Evolutionary conservation across 768 basidiomycete species (phyloP), one percentile per base, ranked within the genome.

Genomic region (Lentinus brumalis): DNA sequence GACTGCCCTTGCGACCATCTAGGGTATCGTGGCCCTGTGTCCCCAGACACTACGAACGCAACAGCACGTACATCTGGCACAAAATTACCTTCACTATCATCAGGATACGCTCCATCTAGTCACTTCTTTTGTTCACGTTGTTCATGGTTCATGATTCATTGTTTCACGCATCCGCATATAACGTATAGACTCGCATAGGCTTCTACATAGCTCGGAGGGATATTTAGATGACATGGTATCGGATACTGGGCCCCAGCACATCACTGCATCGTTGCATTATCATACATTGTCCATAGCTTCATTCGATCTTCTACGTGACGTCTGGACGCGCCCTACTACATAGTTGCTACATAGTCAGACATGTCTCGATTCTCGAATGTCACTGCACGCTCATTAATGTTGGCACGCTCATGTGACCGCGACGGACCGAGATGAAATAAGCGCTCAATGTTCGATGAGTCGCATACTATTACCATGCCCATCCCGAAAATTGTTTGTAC

Each of bases 1-100:
- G 61, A 69, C 56, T 15, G 74, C 71, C 12, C 70, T 67, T 15
- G 62, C 57, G 26, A 63, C 62, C 10, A 59, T 63, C 41, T 63
- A 52, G 18, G 14, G 15, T 4, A 3, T 3, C n/a, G 10, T 2
- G 38, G 40, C 10, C 5, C 38, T 16, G 7, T 15, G 32, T 35
- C 47, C 21, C 31, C 32, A 21, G 16, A 11, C 16, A 52, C 31
- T 16, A 12, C 14, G n/a, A 18, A 16, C 44, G n/a, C 21, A 15
- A 16, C 44, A n/a, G 16, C 44, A 45, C 21, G 14, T 16, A 45
- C 44, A 45, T 45, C 14, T 21, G 14, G 8, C 4, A 45, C 44
- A 32, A 32, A 26, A 31, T 11, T 39, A 52, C 26, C 26, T 10
- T 49, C 31, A 9, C 30, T 21, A 35, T n/a, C 26, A n/a, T 56